Conservation (phyloP, 345 rosid species). For the Eucalyptus camaldulensis region DNA sequence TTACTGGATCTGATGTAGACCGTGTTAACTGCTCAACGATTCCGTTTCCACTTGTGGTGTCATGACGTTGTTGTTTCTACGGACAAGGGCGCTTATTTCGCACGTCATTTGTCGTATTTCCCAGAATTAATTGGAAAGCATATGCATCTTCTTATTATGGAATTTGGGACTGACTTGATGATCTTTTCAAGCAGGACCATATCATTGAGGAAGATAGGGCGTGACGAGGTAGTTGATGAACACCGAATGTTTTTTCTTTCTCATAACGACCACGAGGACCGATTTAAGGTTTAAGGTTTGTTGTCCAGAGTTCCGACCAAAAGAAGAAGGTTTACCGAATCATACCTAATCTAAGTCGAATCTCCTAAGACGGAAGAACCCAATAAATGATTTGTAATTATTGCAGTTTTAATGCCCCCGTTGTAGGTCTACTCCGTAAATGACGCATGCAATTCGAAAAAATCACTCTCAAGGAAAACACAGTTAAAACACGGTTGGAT, state of each 20-base stretch:
- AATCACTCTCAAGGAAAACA: background rate
- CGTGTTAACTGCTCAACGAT: background rate
- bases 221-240: background rate
- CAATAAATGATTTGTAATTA: background rate
- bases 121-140: background rate
- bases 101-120: background rate
- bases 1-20: background rate
- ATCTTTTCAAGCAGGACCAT: background rate
- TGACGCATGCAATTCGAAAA: background rate
- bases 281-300: background rate
- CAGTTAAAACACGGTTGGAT: background rate
- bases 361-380: background rate
- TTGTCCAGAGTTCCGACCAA: background rate
- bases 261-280: background rate
- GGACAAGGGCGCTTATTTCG: background rate
- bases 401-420: background rate
- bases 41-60: background rate
- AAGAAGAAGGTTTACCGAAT: background rate
- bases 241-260: background rate
- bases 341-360: background rate
- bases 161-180: background rate
- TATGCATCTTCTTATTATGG: background rate
- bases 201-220: background rate
- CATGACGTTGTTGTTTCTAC: background rate
- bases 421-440: background rate